phyloP scores from a whole-genome alignment of 148 eudicot species.

The Heliamphora exappendiculata region DNA sequence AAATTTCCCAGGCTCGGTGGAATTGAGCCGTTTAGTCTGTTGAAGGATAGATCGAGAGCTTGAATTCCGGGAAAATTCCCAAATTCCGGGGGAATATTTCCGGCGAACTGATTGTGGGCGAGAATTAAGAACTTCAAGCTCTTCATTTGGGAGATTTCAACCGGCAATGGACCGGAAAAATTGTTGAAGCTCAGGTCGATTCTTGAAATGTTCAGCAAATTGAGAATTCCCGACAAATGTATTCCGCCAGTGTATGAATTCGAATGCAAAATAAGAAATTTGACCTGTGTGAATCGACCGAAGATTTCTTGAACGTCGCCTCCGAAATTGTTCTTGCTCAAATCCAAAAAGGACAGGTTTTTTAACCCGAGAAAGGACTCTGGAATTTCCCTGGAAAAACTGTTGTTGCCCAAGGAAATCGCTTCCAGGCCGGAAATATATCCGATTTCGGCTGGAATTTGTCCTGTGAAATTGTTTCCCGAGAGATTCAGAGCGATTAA shows the following conservation, averaged over 20 bases:
- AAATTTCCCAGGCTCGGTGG: conserved; percentile 69
- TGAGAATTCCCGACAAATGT: conserved; percentile 59
- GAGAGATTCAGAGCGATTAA: conserved; percentile 40
- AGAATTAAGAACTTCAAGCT: conserved; percentile 55
- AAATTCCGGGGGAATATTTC: conserved; percentile 63
- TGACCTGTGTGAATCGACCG: conserved; percentile 58
- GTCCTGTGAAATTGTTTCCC: conserved; percentile 56
- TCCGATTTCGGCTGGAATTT: conserved; percentile 63
- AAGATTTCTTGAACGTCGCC: conserved; percentile 59
- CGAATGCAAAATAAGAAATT: conserved; percentile 47
- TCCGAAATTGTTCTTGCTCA: conserved; percentile 57
- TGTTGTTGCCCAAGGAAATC: conserved; percentile 62
- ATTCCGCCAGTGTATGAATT: conserved; percentile 64
- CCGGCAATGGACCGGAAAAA: conserved; percentile 68
- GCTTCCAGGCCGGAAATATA: conserved; percentile 34
- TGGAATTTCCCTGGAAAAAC: conserved; percentile 59
- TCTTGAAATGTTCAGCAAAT: conserved; percentile 42
- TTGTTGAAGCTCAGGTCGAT: conserved; percentile 74
- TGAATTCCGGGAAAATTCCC: conserved; percentile 55
- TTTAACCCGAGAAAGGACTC: conserved; percentile 41
- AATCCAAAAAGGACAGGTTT: conserved; percentile 56
- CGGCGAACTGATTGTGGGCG: conserved; percentile 58
- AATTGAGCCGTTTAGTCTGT: conserved; percentile 53
- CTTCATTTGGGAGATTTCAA: conserved; percentile 40
- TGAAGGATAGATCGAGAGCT: conserved; percentile 80